These are phyloP conservation scores for Pleoardoris graminearum DNA, from an alignment of 2,329 filamentous ascomycete genomes.

Conservation along the genomic window DNA sequence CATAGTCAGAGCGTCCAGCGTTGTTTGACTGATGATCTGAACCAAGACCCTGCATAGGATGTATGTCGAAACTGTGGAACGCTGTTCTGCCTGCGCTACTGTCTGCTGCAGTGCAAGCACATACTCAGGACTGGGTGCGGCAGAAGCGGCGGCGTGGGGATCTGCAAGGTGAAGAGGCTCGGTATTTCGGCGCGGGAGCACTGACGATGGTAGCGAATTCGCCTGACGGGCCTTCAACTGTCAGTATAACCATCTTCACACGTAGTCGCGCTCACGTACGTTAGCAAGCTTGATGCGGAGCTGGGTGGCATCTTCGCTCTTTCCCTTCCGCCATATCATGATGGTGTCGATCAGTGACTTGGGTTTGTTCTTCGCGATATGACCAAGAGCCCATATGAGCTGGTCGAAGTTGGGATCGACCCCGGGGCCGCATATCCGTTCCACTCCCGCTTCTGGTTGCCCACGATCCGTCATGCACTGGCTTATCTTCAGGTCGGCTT, in stretches of 20 bases:
- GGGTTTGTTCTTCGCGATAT: constrained; percentile 91
- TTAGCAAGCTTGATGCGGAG: constrained; percentile 38
- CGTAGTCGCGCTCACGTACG: constrained; percentile 18
- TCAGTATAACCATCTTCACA: constrained; percentile 22
- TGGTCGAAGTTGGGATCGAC: constrained; percentile 91
- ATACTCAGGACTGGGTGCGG: constrained; percentile 34
- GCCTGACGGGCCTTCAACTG: constrained; percentile 35
- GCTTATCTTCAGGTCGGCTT: constrained; percentile 95
- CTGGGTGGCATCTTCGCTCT: constrained; percentile 76
- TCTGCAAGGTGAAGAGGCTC: constrained; percentile 38
- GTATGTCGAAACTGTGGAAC: constrained; percentile 93
- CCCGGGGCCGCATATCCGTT: constrained; percentile 86
- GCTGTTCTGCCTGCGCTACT: constrained; percentile 79
- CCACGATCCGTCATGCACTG: constrained; percentile 80
- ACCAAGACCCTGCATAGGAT: constrained; percentile 91
- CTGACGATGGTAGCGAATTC: constrained; percentile 25
- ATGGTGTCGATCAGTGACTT: constrained; percentile 95
- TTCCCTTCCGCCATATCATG: constrained; percentile 97
- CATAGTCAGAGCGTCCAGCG: constrained; percentile 74
- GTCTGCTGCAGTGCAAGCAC: constrained; percentile 64
- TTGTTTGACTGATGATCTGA: constrained; percentile 91
- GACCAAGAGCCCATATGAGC: constrained; percentile 86
- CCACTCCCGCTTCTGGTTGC: constrained; percentile 81
- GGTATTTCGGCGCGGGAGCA: constrained; percentile 43
- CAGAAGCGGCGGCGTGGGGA: constrained; percentile 26